Evolutionary conservation across 164 flowering plant species (phyloP).

Genomic region (Vitis amurensis): DNA sequence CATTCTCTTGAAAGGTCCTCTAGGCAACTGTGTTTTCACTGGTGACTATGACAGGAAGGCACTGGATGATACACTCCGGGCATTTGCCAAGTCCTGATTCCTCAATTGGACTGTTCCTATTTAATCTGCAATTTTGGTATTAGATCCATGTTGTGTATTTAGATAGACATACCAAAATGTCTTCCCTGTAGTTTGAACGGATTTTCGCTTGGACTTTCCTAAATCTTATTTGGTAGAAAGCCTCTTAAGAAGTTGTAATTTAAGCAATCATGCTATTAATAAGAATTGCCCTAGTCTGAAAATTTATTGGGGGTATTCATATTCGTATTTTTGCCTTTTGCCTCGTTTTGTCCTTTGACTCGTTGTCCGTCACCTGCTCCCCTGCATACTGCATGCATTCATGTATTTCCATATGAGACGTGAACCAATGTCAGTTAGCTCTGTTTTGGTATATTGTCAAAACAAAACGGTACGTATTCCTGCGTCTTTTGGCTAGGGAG

Average conservation of each 20-base stretch:
- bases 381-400: too few relatives aligned
- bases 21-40: conserved; percentile 93
- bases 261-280: background rate
- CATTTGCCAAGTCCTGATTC: conserved; percentile 75
- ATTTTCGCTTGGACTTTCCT: background rate
- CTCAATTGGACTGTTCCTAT: background rate
- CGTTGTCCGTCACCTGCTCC: too few relatives aligned
- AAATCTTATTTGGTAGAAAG: background rate
- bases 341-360: too few relatives aligned
- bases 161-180: background rate
- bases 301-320: background rate
- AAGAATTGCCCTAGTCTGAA: background rate
- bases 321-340: too few relatives aligned
- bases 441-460: too few relatives aligned
- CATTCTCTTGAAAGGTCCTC: conserved; percentile 90
- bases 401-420: too few relatives aligned
- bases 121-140: background rate
- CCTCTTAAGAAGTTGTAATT: background rate
- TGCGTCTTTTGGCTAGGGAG: too few relatives aligned
- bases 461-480: too few relatives aligned
- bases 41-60: conserved; percentile 88
- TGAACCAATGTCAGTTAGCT: too few relatives aligned
- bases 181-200: background rate
- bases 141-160: background rate
- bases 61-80: conserved; percentile 80